Conservation (phyloP, 805 yeast species). For the Yarrowia sp. region DNA sequence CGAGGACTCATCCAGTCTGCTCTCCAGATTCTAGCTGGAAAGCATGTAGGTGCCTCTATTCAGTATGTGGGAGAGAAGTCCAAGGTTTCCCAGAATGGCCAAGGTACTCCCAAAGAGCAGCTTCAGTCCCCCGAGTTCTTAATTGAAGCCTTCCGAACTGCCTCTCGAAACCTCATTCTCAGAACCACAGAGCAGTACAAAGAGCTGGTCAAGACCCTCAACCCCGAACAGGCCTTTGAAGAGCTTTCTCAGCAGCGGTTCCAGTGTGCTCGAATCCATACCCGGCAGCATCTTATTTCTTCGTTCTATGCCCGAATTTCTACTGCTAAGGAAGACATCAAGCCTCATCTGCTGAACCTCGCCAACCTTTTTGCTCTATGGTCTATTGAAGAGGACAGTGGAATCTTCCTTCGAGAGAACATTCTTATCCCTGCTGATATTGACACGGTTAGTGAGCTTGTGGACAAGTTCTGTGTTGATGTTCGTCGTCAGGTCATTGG, state of each 20-base stretch:
- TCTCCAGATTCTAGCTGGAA: constrained; percentile 42
- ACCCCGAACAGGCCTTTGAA: constrained; percentile 40
- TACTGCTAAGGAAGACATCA: constrained; percentile 43
- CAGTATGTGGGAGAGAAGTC: constrained; percentile 38
- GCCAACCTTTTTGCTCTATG: constrained; percentile 62
- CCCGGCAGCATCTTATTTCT: constrained; percentile 40
- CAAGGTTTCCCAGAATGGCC: constrained; percentile 24
- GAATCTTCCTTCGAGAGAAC: constrained; percentile 63
- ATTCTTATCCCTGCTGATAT: constrained; percentile 51
- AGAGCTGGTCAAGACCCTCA: constrained; percentile 32
- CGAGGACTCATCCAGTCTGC: constrained; percentile 62
- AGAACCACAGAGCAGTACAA: constrained; percentile 37
- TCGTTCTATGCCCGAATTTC: constrained; percentile 40
- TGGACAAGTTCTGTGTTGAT: constrained; percentile 47
- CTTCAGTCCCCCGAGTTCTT: constrained; percentile 34
- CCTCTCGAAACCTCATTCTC: constrained; percentile 37
- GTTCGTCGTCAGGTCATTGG: constrained; percentile 66
- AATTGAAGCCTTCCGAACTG: constrained; percentile 40
- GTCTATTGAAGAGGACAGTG: constrained; percentile 67
- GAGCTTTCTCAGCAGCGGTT: constrained; percentile 42
- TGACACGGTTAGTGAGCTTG: constrained; percentile 43
- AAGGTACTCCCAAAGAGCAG: constrained; percentile 25
- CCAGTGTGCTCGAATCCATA: constrained; percentile 42
- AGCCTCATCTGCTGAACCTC: constrained; percentile 49
- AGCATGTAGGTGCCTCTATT: constrained; percentile 46